Evolutionary conservation across 2,329 filamentous ascomycete genomes (phyloP).

Genomic region (Phaeosphaeria sp.): DNA sequence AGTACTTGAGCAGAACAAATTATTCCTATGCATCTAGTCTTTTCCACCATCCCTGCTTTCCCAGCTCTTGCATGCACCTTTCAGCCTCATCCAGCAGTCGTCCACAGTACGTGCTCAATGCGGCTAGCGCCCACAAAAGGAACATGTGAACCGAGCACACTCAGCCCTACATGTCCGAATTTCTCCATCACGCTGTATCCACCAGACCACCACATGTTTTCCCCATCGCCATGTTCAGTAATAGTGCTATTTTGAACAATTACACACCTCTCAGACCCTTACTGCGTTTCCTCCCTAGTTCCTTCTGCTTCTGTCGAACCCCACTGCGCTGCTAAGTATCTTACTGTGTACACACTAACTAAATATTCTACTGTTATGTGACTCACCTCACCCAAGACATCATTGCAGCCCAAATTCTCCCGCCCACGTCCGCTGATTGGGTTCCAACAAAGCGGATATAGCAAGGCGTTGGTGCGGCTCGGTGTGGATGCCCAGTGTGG

Average conservation of each 20-base stretch:
- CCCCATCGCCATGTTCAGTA: no score
- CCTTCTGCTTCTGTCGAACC: background rate
- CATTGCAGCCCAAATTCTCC: background rate
- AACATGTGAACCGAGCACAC: background rate
- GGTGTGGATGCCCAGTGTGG: background rate
- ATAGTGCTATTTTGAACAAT: background rate
- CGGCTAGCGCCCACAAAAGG: background rate
- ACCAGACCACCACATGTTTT: background rate
- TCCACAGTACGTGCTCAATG: background rate
- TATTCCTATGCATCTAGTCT: background rate
- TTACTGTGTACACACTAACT: background rate
- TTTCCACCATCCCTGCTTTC: background rate
- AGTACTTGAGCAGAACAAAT: background rate
- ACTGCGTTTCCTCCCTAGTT: background rate
- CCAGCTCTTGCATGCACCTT: background rate
- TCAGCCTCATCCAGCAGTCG: background rate
- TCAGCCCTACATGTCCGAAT: background rate
- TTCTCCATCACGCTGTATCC: background rate
- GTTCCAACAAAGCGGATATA: background rate
- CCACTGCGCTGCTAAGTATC: background rate
- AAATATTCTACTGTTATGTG: no score
- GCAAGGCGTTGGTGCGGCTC: background rate
- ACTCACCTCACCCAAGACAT: background rate
- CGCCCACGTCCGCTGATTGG: background rate
- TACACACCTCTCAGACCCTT: background rate